Evolutionary conservation across 1,284 basidiomycete species (phyloP).

Genomic region (Cystobasidiaceae sp.): DNA sequence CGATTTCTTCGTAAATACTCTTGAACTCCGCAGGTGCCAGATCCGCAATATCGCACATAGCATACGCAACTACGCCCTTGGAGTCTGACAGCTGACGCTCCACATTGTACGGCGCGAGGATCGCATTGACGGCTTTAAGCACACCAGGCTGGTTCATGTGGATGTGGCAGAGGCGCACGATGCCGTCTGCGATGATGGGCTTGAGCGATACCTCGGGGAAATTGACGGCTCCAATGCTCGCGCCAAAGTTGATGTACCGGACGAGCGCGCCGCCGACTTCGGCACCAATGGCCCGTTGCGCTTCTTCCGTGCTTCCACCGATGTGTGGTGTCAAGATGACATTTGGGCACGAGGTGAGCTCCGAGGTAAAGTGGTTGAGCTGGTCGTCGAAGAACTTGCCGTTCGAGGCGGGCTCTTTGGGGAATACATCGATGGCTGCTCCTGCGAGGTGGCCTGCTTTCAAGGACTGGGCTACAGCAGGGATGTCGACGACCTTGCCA

Average conservation of each 20-base stretch:
- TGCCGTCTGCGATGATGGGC: constrained; percentile 66
- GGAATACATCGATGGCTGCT: constrained; percentile 92
- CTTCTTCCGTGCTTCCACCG: constrained; percentile 97
- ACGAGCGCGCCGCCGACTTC: constrained; percentile 82
- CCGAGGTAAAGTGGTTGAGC: constrained; percentile 72
- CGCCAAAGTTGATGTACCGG: constrained; percentile 89
- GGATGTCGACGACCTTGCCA: constrained; percentile 90
- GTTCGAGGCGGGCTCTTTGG: constrained; percentile 84
- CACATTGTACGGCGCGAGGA: constrained; percentile 88
- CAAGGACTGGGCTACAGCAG: constrained; percentile 75
- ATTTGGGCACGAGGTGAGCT: constrained; percentile 70
- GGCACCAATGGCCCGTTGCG: constrained; percentile 91
- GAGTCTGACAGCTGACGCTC: constrained; percentile 93
- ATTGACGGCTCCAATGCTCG: constrained; percentile 88
- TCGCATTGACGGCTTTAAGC: constrained; percentile 88
- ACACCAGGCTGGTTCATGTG: constrained; percentile 98
- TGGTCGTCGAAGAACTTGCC: constrained; percentile 76
- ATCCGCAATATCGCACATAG: constrained; percentile 91
- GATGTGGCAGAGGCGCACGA: constrained; percentile 89
- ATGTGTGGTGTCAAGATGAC: constrained; percentile 97
- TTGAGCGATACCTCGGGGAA: constrained; percentile 98
- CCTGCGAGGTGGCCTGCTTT: constrained; percentile 83
- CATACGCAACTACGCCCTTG: constrained; percentile 87
- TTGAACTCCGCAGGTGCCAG: constrained; percentile 69
- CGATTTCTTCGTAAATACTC: constrained; percentile 76